Evolutionary conservation across 2,329 filamentous ascomycete genomes (phyloP).

Genomic region (Seiridium cupressi): DNA sequence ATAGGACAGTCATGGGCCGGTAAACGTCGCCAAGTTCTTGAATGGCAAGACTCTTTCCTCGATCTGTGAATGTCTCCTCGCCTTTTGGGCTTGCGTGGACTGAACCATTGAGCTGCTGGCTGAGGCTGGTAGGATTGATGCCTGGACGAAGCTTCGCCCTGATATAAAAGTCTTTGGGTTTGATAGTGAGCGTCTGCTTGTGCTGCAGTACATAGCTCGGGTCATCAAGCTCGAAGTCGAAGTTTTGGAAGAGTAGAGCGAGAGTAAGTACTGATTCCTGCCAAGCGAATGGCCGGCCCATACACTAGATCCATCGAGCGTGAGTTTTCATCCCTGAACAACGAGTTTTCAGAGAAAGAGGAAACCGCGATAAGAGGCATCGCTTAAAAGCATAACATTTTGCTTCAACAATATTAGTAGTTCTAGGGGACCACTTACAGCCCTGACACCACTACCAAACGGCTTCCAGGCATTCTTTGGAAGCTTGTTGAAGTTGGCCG

Average conservation of each 20-base stretch:
- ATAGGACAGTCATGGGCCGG: conserved; percentile 58
- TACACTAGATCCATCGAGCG: conserved; percentile 31
- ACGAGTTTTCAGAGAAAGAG: too few species aligned
- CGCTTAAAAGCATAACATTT: too few species aligned
- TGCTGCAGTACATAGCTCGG: conserved; percentile 48
- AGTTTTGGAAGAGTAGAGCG: conserved; percentile 67
- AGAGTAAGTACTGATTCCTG: conserved; percentile 46
- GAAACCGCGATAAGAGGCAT: too few species aligned
- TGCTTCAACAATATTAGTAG: too few species aligned
- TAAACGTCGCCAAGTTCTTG: not conserved
- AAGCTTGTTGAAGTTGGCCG: conserved; percentile 40
- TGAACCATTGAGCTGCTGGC: conserved; percentile 4
- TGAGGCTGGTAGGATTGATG: conserved; percentile 33
- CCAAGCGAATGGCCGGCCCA: conserved; percentile 53
- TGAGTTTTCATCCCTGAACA: too few species aligned
- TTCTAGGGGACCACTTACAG: conserved; percentile 4
- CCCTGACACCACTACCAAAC: conserved; percentile 51
- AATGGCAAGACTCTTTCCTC: not conserved
- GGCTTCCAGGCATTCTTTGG: conserved; percentile 44
- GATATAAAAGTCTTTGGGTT: conserved; percentile 40
- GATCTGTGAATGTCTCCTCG: too few species aligned
- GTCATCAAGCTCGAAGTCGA: conserved; percentile 64
- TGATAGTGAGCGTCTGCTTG: conserved; percentile 8
- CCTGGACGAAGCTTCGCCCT: conserved; percentile 44
- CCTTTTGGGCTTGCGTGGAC: too few species aligned